Base-by-base conservation (phyloP, 352 stramenopile species). In the Phytophthora pini region DNA sequence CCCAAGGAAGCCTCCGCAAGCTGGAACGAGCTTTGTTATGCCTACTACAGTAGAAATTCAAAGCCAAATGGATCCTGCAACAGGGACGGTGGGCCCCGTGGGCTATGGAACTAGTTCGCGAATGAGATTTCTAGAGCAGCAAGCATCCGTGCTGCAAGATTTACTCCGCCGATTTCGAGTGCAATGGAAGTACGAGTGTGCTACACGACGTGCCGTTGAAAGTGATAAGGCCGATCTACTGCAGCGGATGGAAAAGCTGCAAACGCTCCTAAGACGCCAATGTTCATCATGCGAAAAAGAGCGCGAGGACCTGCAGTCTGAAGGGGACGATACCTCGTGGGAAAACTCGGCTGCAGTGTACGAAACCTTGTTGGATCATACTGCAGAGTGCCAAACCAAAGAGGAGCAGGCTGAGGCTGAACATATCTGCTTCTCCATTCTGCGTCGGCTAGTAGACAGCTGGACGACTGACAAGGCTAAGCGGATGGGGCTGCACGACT, bases 401-500 rank as follows among this genome's bases (percentile, higher is more conserved):
- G 70, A 87, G 11, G 72, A 82, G 15, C 65, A 84, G 20, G 55
- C 53, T 29, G 80, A 88, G 41, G 66, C 72, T 6, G 82, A 91
- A 34, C 63, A 79, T 20, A 61, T 85, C 9, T 91, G 79, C 63
- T 91, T 89, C 44, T 80, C 76, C 27, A 74, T 88, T 61, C 62
- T 91, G 36, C 76, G 74, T 3, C 74, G 74, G 0, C 62, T 92
- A 31, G 69, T 89, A 38, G 80, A 87, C 55, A 88, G 59, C 61
- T 90, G 83, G 81, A 89, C 83, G 13, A 79, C 74, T 15, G 83
- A 92, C 67, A 88, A 86, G 27, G 68, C 81, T n/a, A 90, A 92
- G 64, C 64, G 79, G 20, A 92, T 92, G 83, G 53, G 72, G 27
- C 62, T 92, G 13, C 76, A 89, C 41, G 83, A 92, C 70, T 92